phyloP scores from a whole-genome alignment of 148 eudicot genomes.

The Rhododendron kiyosumense region DNA sequence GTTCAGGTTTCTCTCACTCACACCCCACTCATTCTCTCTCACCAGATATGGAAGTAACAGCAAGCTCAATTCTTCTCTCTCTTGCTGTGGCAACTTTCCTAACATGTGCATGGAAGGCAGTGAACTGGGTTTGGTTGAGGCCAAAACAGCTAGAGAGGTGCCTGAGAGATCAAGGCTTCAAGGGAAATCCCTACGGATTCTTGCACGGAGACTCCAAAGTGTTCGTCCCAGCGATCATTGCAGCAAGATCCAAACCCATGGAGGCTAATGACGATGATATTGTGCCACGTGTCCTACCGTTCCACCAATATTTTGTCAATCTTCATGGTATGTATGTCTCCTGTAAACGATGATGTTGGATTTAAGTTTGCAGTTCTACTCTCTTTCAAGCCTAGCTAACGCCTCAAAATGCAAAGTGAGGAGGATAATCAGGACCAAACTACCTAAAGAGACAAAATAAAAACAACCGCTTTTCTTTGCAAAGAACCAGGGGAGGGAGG shows the following conservation, averaged over 20 bases:
- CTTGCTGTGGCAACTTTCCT: constrained; percentile 2
- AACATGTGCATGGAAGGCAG: constrained; percentile 4
- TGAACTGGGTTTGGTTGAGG: constrained; percentile 28
- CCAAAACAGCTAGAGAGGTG: constrained; percentile 27
- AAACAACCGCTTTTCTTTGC: neutral
- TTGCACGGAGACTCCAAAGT: constrained; percentile 30
- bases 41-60: neutral
- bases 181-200: constrained; percentile 27
- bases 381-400: too few relatives aligned
- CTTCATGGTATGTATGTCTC: neutral
- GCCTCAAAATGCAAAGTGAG: neutral
- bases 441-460: neutral
- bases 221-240: neutral
- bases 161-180: constrained; percentile 29
- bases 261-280: neutral
- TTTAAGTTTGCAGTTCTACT: neutral
- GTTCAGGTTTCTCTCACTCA: neutral
- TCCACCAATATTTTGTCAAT: neutral
- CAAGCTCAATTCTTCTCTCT: neutral
- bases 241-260: constrained; percentile 6
- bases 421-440: neutral
- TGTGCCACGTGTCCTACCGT: neutral
- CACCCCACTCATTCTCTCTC: neutral
- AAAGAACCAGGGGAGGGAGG: neutral
- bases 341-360: neutral